Percentiles rank a stretch among this genome's conserved stretches.
These are phyloP conservation scores for Penicillium sp. DNA, from an alignment of 2,329 filamentous ascomycete species.

Conservation along the genomic window DNA sequence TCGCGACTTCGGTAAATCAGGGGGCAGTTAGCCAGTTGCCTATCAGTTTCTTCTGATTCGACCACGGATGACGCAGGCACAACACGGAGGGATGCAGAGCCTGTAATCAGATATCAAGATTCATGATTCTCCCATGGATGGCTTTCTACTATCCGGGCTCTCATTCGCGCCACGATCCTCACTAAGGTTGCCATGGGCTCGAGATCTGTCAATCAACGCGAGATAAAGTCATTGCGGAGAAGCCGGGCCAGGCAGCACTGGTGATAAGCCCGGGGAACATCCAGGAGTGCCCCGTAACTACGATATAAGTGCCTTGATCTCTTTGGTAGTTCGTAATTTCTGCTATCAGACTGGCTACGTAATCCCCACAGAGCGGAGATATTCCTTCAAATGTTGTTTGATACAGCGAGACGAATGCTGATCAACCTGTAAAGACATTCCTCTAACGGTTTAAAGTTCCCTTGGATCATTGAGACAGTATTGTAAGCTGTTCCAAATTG, in stretches of 20 bases:
- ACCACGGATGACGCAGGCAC: neutral
- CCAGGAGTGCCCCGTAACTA: neutral
- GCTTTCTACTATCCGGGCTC: neutral
- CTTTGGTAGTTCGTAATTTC: neutral
- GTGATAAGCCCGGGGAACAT: neutral
- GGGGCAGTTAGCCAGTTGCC: neutral
- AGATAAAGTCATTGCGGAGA: neutral
- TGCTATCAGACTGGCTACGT: neutral
- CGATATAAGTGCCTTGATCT: neutral
- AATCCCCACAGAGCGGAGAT: neutral
- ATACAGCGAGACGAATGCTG: neutral
- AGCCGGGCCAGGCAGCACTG: neutral
- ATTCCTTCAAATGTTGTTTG: neutral
- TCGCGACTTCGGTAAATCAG: neutral
- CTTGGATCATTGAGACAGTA: neutral
- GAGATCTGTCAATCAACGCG: neutral
- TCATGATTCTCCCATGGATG: neutral
- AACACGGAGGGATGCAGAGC: neutral
- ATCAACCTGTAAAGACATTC: neutral
- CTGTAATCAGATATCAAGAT: neutral
- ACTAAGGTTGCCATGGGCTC: neutral
- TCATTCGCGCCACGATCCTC: neutral
- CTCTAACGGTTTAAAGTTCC: conserved; percentile 1
- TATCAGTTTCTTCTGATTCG: conserved; percentile 13
- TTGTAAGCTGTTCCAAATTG: neutral